Percentiles rank a stretch among this genome's conserved stretches.
phyloP scores from a whole-genome alignment of 2,329 filamentous ascomycete genomes.

The Pseudogymnoascus sp. region DNA sequence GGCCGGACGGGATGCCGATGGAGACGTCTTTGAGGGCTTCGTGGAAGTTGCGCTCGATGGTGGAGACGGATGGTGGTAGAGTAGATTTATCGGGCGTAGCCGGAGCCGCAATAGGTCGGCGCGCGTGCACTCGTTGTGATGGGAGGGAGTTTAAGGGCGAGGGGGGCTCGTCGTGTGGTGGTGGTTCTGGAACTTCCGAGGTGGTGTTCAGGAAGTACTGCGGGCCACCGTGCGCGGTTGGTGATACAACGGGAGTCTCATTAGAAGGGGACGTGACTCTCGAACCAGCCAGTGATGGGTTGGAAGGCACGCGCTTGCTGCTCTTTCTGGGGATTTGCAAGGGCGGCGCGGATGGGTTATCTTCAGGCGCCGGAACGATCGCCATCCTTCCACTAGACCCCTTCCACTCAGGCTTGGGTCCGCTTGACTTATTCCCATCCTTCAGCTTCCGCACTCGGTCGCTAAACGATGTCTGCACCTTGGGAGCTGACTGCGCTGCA shows the following conservation, averaged over 20 bases:
- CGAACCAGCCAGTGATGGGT: conserved; percentile 16
- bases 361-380: conserved; percentile 57
- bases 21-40: conserved; percentile 21
- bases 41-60: conserved; percentile 26
- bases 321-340: conserved; percentile 49
- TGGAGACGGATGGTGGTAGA: conserved; percentile 13
- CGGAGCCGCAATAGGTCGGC: neutral
- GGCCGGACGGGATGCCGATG: conserved; percentile 10
- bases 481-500: conserved; percentile 25
- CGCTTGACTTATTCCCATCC: conserved; percentile 23
- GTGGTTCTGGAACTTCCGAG: conserved; percentile 15
- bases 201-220: conserved; percentile 15
- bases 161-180: neutral
- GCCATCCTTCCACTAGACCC: conserved; percentile 63
- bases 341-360: conserved; percentile 51
- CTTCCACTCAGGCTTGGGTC: conserved; percentile 56
- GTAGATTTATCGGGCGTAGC: neutral
- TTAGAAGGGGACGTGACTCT: conserved; percentile 19
- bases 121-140: conserved; percentile 5
- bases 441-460: conserved; percentile 41
- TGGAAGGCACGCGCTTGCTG: conserved; percentile 32
- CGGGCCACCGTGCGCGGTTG: conserved; percentile 14
- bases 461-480: conserved; percentile 34
- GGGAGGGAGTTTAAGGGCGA: conserved; percentile 4
- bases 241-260: conserved; percentile 25